These are phyloP conservation scores for Plectranthus barbatus DNA, from an alignment of 257 asterid species.

Conservation along the genomic window DNA sequence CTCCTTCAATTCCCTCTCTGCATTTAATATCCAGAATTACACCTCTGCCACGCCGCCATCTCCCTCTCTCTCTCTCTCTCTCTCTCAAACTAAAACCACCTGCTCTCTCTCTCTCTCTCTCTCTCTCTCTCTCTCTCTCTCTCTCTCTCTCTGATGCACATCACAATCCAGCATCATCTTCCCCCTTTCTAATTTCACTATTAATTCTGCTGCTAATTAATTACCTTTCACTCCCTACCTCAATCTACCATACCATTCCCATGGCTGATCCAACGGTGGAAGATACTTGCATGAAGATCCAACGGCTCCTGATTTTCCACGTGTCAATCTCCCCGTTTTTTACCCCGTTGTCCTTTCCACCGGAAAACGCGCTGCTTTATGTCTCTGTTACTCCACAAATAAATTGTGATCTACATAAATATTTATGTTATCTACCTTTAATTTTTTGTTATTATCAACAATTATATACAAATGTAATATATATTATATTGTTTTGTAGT, in stretches of 20 bases:
- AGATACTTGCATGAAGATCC: constrained; percentile 14
- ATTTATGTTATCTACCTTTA: too few species aligned
- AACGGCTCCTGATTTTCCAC: constrained; percentile 20
- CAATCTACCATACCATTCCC: not conserved
- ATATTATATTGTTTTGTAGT: too few species aligned
- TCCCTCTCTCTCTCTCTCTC: too few species aligned
- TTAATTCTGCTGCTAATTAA: constrained; percentile 4
- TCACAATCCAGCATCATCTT: not conserved
- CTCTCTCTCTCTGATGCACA: not conserved
- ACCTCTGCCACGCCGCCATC: constrained; percentile 98
- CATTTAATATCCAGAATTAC: constrained; percentile 65
- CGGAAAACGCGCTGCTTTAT: constrained; percentile 58
- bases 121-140: constrained; percentile 1
- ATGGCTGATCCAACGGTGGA: constrained; percentile 21
- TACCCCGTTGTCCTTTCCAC: constrained; percentile 30
- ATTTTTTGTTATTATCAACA: too few species aligned
- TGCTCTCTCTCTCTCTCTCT: not conserved
- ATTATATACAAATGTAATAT: too few species aligned
- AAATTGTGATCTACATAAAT: too few species aligned
- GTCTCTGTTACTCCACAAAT: too few species aligned
- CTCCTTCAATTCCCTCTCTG: too few species aligned
- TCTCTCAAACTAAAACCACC: constrained; percentile 54
- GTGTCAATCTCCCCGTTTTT: constrained; percentile 30
- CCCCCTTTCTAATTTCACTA: constrained; percentile 10
- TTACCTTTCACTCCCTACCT: not conserved